Evolutionary conservation across 176 grass and related monocot species (phyloP).

Genomic region (Luzula sylvatica): DNA sequence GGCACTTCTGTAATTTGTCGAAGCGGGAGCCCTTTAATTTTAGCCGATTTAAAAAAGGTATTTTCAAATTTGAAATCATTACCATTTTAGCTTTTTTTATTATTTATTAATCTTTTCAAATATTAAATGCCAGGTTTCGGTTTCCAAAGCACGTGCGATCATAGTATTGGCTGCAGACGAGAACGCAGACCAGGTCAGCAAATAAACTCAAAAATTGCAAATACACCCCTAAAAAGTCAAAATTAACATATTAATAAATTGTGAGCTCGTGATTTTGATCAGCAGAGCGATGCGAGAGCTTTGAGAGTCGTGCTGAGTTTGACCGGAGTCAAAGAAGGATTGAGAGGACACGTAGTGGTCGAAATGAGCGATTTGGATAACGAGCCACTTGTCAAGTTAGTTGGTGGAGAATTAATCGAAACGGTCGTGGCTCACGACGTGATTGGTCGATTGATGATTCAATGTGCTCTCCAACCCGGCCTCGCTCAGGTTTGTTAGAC

Average conservation of each 20-base stretch:
- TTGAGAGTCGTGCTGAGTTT: slow-evolving; percentile 92
- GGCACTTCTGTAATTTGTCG: slow-evolving; percentile 96
- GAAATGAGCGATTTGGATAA: slow-evolving; percentile 99
- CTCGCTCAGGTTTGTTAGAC: slow-evolving; percentile 58
- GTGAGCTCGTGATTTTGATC: too few relatives aligned
- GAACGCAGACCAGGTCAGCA: slow-evolving; percentile 96
- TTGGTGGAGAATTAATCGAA: slow-evolving; percentile 88
- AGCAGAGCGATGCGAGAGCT: slow-evolving; percentile 87
- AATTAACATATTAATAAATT: too few relatives aligned
- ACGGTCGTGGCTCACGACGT: slow-evolving; percentile 99
- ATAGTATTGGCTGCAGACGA: slow-evolving; percentile 99
- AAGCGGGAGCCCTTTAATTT: slow-evolving; percentile 87
- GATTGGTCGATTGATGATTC: slow-evolving; percentile 99
- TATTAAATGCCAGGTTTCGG: slow-evolving; percentile 54
- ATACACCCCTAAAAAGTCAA: slow-evolving; percentile 4
- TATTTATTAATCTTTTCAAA: slow-evolving; percentile 12
- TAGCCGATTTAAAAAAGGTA: slow-evolving; percentile 92
- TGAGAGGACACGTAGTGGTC: slow-evolving; percentile 87
- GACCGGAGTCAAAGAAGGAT: slow-evolving; percentile 91
- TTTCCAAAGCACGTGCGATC: slow-evolving; percentile 90
- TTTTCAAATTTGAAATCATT: background rate
- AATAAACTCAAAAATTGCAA: background rate
- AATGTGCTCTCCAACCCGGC: slow-evolving; percentile 96
- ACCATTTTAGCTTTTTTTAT: slow-evolving; percentile 4
- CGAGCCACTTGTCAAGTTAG: slow-evolving; percentile 95